phyloP scores from a whole-genome alignment of 371 early-diverging fungal genomes.

The Actinomucor elegans region DNA sequence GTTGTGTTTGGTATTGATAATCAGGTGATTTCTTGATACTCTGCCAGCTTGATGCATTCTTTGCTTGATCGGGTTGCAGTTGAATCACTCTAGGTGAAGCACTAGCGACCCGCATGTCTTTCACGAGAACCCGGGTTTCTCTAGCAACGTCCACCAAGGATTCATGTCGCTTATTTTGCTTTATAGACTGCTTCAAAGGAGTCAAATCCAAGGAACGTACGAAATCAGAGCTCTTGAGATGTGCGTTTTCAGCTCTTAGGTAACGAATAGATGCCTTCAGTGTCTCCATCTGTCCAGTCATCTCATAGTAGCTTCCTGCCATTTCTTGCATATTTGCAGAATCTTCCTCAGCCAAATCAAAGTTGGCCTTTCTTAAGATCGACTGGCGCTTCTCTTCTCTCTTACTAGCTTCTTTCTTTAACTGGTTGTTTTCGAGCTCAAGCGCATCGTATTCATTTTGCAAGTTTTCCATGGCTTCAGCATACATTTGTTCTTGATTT shows the following conservation, averaged over 20 bases:
- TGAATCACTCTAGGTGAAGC: slow-evolving; percentile 60
- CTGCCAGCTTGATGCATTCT: slow-evolving; percentile 44
- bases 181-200: background rate
- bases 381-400: slow-evolving; percentile 45
- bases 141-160: slow-evolving; percentile 19
- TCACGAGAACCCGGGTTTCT: slow-evolving; percentile 36
- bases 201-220: slow-evolving; percentile 32
- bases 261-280: slow-evolving; percentile 75
- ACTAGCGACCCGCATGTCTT: slow-evolving; percentile 50
- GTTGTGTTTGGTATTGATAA: slow-evolving; percentile 74
- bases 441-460: slow-evolving; percentile 70
- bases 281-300: slow-evolving; percentile 50
- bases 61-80: slow-evolving; percentile 29
- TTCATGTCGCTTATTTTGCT: background rate
- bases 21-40: slow-evolving; percentile 59
- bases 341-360: slow-evolving; percentile 17
- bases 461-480: slow-evolving; percentile 73
- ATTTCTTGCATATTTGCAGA: slow-evolving; percentile 19
- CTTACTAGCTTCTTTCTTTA: slow-evolving; percentile 52
- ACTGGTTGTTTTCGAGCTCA: slow-evolving; percentile 64
- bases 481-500: slow-evolving; percentile 66
- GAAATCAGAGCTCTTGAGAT: slow-evolving; percentile 66
- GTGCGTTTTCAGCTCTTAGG: slow-evolving; percentile 80
- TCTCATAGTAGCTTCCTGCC: slow-evolving; percentile 25
- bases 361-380: slow-evolving; percentile 26